Conservation (phyloP, 352 stramenopile species). For the Globisporangium parvum region DNA sequence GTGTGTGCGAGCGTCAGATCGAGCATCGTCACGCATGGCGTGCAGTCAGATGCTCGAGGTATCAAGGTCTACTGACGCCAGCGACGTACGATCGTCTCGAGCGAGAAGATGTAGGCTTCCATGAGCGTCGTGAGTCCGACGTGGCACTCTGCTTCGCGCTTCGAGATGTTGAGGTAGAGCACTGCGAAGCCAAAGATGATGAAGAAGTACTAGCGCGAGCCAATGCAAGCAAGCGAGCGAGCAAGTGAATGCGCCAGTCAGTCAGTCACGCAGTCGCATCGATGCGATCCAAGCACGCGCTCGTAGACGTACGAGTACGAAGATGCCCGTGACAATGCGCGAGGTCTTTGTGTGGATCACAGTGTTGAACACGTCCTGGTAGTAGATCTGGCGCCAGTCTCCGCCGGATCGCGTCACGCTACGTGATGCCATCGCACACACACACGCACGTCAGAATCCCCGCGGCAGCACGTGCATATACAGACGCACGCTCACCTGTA, state of each 20-base stretch:
- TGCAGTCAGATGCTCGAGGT: no score
- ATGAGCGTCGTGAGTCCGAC: constrained; percentile 69
- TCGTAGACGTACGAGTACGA: constrained; percentile 38
- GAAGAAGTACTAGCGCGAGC: no score
- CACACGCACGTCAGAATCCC: constrained; percentile 9
- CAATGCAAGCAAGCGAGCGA: no score
- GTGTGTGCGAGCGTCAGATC: background rate
- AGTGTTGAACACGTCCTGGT: constrained; percentile 82
- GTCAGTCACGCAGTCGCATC: background rate
- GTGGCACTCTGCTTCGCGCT: constrained; percentile 55
- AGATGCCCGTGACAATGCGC: constrained; percentile 74
- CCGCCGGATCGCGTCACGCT: constrained; percentile 50
- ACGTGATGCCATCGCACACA: background rate
- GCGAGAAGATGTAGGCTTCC: constrained; percentile 83
- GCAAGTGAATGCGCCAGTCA: no score
- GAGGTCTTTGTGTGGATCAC: constrained; percentile 84
- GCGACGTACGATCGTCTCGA: constrained; percentile 83
- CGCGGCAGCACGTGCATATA: background rate
- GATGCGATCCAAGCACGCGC: no score
- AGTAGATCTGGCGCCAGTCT: constrained; percentile 82
- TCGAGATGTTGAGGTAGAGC: constrained; percentile 64
- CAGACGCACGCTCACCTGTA: constrained; percentile 46
- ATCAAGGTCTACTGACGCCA: no score
- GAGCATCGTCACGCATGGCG: background rate
- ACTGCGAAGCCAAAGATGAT: constrained; percentile 80